Percentiles rank a stretch among this genome's conserved stretches.
Conservation (phyloP, 371 early-diverging fungal genomes). For the Mortierella sp. region DNA sequence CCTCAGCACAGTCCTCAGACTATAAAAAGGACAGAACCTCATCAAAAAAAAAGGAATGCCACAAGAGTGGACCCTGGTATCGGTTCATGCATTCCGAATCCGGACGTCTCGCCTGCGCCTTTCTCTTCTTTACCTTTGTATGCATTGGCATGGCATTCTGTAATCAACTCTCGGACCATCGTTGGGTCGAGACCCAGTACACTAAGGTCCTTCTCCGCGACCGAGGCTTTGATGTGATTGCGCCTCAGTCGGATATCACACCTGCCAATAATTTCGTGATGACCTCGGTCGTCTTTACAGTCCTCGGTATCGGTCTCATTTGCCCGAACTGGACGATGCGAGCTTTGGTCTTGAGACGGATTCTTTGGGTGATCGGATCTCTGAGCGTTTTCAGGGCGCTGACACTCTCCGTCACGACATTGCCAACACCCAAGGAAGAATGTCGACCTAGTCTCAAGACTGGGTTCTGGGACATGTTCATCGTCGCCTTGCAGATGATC, state of each 20-base stretch:
- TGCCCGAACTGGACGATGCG: conserved; percentile 66
- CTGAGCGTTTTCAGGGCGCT: conserved; percentile 69
- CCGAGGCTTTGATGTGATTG: conserved; percentile 51
- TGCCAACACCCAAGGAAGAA: conserved; percentile 69
- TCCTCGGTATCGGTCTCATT: conserved; percentile 57
- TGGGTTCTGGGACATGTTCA: conserved; percentile 54
- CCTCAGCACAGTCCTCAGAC: neutral
- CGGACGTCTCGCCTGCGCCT: conserved; percentile 34
- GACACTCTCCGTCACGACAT: conserved; percentile 74
- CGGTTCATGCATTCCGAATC: conserved; percentile 40
- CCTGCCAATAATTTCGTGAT: conserved; percentile 63
- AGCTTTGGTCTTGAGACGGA: conserved; percentile 66
- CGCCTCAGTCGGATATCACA: conserved; percentile 30
- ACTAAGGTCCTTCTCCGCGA: conserved; percentile 42
- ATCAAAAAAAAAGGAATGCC: neutral
- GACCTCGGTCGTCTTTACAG: conserved; percentile 58
- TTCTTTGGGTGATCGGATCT: conserved; percentile 66
- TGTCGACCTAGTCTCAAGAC: conserved; percentile 63
- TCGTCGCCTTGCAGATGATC: conserved; percentile 56
- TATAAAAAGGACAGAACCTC: neutral
- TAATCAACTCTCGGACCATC: conserved; percentile 55
- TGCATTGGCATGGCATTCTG: conserved; percentile 53
- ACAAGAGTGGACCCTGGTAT: conserved; percentile 3
- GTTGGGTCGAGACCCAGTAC: conserved; percentile 52
- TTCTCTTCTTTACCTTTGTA: conserved; percentile 33